A percentile compares a stretch with the other conserved stretches of the same genome.
Evolutionary conservation across 352 stramenopile genomes (phyloP).

Genomic region (Globisporangium okanoganense): DNA sequence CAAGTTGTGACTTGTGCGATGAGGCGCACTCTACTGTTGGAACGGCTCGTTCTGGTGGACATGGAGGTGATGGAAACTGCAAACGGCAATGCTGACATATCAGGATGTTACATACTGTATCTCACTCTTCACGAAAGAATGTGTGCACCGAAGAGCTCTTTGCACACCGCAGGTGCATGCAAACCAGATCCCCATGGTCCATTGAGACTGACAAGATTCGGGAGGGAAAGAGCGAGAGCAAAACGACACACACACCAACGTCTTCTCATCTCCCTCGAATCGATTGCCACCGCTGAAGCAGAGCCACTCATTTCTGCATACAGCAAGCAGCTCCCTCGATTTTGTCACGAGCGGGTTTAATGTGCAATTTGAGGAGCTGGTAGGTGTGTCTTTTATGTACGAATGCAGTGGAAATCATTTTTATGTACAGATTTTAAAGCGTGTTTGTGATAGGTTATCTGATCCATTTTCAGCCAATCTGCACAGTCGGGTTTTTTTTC

Average conservation of each 20-base stretch:
- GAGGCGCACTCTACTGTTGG: no score
- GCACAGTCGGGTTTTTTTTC: not conserved
- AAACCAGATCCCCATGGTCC: not conserved
- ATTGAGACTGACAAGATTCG: not conserved
- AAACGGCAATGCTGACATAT: not conserved
- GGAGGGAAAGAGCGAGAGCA: not conserved
- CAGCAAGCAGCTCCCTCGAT: not conserved
- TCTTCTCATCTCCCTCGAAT: not conserved
- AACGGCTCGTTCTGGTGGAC: no score
- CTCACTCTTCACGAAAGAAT: not conserved
- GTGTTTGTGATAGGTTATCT: not conserved
- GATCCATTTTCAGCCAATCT: not conserved
- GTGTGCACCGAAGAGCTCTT: no score
- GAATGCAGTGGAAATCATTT: not conserved
- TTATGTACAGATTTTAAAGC: not conserved
- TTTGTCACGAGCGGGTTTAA: not conserved
- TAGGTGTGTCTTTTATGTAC: no score
- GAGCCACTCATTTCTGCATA: conserved; percentile 1
- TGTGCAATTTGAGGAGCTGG: no score
- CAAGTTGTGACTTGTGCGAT: no score
- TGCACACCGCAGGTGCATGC: not conserved
- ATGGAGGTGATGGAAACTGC: not conserved
- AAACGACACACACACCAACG: not conserved
- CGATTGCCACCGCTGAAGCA: not conserved
- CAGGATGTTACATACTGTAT: not conserved